A percentile compares a stretch with the other conserved stretches of the same genome.
Evolutionary conservation across 805 yeast genomes (phyloP).

Genomic region (Torulaspora franciscae): DNA sequence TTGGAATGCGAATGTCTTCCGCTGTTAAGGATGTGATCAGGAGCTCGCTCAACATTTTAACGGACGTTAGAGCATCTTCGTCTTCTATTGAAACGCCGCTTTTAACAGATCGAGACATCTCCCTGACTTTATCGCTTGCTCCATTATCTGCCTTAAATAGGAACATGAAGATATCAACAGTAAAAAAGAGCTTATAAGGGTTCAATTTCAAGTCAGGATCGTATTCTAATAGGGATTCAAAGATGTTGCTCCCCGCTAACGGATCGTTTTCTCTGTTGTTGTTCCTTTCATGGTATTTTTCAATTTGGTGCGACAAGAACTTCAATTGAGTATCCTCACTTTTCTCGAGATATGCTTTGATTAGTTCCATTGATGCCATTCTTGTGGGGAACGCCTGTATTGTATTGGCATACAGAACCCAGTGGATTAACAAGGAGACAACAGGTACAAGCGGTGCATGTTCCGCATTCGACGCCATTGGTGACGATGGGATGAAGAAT

Average conservation of each 20-base stretch:
- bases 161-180: conserved; percentile 58
- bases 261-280: conserved; percentile 21
- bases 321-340: conserved; percentile 57
- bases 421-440: conserved; percentile 65
- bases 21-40: conserved; percentile 57
- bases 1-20: conserved; percentile 67
- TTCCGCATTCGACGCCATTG: conserved; percentile 10
- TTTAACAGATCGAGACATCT: conserved; percentile 44
- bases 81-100: conserved; percentile 46
- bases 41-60: conserved; percentile 75
- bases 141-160: conserved; percentile 43
- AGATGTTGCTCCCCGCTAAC: conserved; percentile 45
- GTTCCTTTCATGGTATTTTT: conserved; percentile 33
- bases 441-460: conserved; percentile 54
- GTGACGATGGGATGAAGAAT: conserved; percentile 65
- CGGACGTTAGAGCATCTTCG: conserved; percentile 56
- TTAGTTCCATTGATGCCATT: conserved; percentile 59
- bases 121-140: conserved; percentile 47
- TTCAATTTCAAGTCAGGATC: conserved; percentile 68
- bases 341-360: conserved; percentile 62
- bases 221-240: conserved; percentile 67
- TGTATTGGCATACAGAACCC: conserved; percentile 77
- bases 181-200: conserved; percentile 86
- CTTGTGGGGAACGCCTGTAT: conserved; percentile 82
- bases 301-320: conserved; percentile 65